Evolutionary conservation across 2,329 filamentous ascomycete genomes (phyloP).

Genomic region (Claviceps humidiphila): DNA sequence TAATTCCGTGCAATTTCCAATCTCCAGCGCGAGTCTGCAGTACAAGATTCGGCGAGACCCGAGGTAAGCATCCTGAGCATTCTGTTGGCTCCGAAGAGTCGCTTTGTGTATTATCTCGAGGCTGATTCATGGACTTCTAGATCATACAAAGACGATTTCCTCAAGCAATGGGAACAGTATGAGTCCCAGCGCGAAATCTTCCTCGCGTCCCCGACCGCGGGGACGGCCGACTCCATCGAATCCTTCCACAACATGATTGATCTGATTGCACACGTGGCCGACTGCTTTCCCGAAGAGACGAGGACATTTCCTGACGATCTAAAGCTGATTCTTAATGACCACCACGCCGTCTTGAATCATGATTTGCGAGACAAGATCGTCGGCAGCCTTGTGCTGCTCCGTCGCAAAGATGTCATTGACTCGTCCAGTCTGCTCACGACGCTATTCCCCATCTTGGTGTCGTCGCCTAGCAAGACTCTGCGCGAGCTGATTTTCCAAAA

Average conservation of each 20-base stretch:
- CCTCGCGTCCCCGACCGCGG: constrained; percentile 65
- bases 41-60: constrained; percentile 87
- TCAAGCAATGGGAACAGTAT: constrained; percentile 83
- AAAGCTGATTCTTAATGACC: constrained; percentile 63
- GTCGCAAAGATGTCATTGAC: constrained; percentile 85
- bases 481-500: constrained; percentile 74
- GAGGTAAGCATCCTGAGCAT: constrained; percentile 33
- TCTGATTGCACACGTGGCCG: constrained; percentile 83
- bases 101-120: too few relatives aligned
- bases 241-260: constrained; percentile 87
- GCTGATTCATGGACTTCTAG: constrained; percentile 22
- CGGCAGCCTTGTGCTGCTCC: constrained; percentile 71
- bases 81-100: constrained; percentile 1
- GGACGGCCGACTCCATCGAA: constrained; percentile 64
- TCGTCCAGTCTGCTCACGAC: constrained; percentile 74
- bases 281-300: constrained; percentile 79
- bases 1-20: neutral
- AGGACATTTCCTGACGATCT: constrained; percentile 66
- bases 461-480: constrained; percentile 84
- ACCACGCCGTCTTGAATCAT: constrained; percentile 70
- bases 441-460: constrained; percentile 84
- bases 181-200: constrained; percentile 85
- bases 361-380: constrained; percentile 92
- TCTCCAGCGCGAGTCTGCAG: constrained; percentile 60
- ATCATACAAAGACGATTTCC: constrained; percentile 82